Evolutionary conservation across 2,329 filamentous ascomycete genomes (phyloP), one percentile per base, ranked within the genome.

Genomic region (Macrophomina tecta): DNA sequence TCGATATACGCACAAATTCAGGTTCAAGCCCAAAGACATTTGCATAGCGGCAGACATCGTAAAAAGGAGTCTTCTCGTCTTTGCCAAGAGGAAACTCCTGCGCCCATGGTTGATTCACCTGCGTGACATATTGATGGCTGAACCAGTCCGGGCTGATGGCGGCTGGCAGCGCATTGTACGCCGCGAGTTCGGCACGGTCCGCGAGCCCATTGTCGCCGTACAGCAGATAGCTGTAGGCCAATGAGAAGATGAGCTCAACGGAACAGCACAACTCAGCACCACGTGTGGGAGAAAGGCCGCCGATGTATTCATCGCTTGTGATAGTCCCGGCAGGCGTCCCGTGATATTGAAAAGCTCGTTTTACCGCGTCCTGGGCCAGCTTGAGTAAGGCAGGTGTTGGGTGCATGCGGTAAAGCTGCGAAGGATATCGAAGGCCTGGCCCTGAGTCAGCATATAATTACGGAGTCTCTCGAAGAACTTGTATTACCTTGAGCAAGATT

Each of bases 121-220:
- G 78, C 3, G 78, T 76, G 66, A 85, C 78, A 67, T 86, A 86
- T 70, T 85, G 82, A 71, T 84, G 84, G 28, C 79, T 77, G 83
- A 83, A 85, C 78, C 82, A 84, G 68, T 85, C 79, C 2, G 78
- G 77, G 28, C 79, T 80, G 18, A 84, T 72, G 69, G 80, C 81
- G 5, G 78, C 82, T 1, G 84, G 82, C 4, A 85, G 71, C 1
- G 83, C 82, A 67, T 85, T 86, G 75, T 83, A 85, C 6, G 82
- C 80, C 14, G 81, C 77, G 12, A 77, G 70, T 68, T 86, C 84
- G 6, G 78, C 77, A 12, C 77, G 75, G 69, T 86, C 83, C 2
- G 83, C 83, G 66, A 81, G 82, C 5, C 56, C 18, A 58, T 73
- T 76, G 62, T 73, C 69, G 2, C 78, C 78, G 12, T 73, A 69